Conservation (phyloP, 2,329 filamentous ascomycete genomes). For the Blastomyces gilchristii region DNA sequence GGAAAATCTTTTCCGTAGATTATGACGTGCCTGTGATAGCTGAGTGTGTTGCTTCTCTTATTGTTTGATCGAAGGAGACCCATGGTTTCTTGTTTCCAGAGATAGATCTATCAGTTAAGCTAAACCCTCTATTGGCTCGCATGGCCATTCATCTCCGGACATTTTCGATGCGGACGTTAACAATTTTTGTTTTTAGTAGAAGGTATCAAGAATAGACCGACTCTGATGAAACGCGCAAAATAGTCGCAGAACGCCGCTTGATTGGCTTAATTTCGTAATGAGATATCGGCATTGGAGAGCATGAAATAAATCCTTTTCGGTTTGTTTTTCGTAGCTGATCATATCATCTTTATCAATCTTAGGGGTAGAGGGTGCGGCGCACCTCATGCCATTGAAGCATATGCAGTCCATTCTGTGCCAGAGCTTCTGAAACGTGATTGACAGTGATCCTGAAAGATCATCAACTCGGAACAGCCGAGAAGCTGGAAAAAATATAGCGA, state of each 20-base stretch:
- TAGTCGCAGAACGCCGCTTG: background rate
- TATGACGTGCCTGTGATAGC: background rate
- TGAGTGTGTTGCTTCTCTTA: background rate
- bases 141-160: background rate
- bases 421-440: conserved; percentile 3
- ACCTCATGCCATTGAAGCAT: background rate
- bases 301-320: background rate
- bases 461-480: background rate
- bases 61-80: background rate
- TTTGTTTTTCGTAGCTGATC: background rate
- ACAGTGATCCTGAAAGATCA: background rate
- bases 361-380: background rate
- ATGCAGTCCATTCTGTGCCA: background rate
- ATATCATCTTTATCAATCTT: background rate
- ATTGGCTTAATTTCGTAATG: background rate
- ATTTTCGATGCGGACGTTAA: background rate
- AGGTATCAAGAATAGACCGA: background rate
- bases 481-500: background rate
- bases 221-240: background rate
- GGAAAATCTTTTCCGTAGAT: background rate
- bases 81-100: background rate
- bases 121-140: background rate
- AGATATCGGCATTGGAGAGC: background rate
- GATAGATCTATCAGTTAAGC: background rate
- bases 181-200: background rate